Evolutionary conservation across 805 yeast genomes (phyloP).

Genomic region (Myxozyma neotropica): DNA sequence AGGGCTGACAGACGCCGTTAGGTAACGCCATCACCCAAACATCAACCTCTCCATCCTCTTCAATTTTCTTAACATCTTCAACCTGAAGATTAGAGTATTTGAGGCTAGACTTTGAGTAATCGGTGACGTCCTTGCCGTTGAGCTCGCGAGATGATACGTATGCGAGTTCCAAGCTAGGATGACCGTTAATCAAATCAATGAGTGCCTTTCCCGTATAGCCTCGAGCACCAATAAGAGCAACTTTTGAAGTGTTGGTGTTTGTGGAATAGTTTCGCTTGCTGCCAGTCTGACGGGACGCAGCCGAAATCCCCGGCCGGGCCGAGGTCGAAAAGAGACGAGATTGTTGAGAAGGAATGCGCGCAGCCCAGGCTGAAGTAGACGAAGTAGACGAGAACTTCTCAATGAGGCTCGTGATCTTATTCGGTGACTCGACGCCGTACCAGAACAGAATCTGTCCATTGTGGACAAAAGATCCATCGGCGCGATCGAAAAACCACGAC

Average conservation of each 20-base stretch:
- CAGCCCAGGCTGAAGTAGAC: neutral
- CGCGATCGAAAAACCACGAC: constrained; percentile 86
- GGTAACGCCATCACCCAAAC: constrained; percentile 99
- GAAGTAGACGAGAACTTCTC: constrained; percentile 13
- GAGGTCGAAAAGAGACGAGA: constrained; percentile 20
- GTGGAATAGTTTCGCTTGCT: constrained; percentile 2
- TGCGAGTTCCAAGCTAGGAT: constrained; percentile 82
- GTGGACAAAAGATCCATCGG: constrained; percentile 91
- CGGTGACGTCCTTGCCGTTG: constrained; percentile 80
- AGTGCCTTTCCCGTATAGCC: constrained; percentile 96
- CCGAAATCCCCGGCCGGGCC: constrained; percentile 6
- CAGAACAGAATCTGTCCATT: constrained; percentile 90
- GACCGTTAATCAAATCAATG: constrained; percentile 80
- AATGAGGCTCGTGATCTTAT: constrained; percentile 18
- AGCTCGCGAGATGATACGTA: constrained; percentile 97
- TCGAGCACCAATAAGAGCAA: constrained; percentile 97
- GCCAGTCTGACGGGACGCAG: neutral
- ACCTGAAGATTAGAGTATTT: constrained; percentile 84
- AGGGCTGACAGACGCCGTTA: constrained; percentile 84
- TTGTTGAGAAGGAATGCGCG: constrained; percentile 4
- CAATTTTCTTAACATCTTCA: constrained; percentile 81
- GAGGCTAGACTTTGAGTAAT: constrained; percentile 70
- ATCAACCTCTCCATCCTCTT: constrained; percentile 76
- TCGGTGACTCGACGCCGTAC: constrained; percentile 67
- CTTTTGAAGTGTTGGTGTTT: constrained; percentile 62